phyloP scores from a whole-genome alignment of 2,329 filamentous ascomycete genomes.

The Biscogniauxia marginata region DNA sequence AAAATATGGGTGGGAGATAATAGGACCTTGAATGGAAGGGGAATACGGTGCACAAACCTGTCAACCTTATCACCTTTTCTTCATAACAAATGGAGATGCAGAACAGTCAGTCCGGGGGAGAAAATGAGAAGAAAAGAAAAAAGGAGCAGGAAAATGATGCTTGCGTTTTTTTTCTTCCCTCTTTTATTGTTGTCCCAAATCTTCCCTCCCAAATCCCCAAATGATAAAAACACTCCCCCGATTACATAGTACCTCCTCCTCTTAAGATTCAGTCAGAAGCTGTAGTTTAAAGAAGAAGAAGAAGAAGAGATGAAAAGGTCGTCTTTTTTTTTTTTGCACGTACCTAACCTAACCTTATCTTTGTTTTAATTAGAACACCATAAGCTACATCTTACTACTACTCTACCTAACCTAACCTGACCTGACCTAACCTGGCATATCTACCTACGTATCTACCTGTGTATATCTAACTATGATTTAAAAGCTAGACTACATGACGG shows the following conservation, averaged over 20 bases:
- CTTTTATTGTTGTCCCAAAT: not conserved
- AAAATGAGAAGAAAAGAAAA: not conserved
- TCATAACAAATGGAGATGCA: not conserved
- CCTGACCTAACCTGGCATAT: not conserved
- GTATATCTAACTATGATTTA: no score
- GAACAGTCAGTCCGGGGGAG: not conserved
- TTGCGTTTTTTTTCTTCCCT: not conserved
- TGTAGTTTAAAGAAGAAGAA: no score
- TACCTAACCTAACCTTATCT: no score
- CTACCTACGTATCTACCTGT: not conserved
- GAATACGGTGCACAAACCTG: not conserved
- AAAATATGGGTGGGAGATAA: not conserved
- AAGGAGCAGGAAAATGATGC: not conserved
- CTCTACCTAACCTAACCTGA: not conserved
- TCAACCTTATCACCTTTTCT: not conserved
- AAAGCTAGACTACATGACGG: no score
- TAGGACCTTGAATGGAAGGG: not conserved
- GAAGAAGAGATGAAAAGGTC: not conserved
- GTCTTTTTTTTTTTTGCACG: not conserved
- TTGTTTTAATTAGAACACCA: not conserved
- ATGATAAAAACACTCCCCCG: not conserved
- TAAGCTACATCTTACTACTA: no score
- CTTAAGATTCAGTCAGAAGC: not conserved
- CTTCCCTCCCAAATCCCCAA: not conserved
- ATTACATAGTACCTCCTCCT: not conserved